Evolutionary conservation across 139 green algal species (phyloP), one percentile per base, ranked within the genome.

Genomic region (Micractinium conductrix): DNA sequence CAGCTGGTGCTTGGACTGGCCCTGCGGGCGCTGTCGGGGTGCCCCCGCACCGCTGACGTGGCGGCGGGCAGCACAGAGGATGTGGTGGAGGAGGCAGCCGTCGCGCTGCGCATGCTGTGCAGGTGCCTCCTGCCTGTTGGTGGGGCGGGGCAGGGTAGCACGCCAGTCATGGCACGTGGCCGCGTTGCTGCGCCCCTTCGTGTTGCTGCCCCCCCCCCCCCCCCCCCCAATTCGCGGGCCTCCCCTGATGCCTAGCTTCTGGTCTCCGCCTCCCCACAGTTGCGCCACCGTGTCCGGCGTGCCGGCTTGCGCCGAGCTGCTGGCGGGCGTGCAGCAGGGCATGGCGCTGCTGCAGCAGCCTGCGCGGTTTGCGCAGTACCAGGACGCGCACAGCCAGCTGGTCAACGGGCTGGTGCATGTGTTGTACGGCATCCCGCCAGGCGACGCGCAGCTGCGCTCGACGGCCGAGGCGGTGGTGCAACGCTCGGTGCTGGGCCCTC

Each of bases 41-140:
- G 62, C 50, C 48, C 16, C 35, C 28, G 65, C 6, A 70, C 80
- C 2, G 8, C 68, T 17, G 68, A 79, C 26, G 80, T 71, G 35
- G 48, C 26, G 4, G 16, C 37, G 0, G 69, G 69, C 53, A 78
- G 80, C 53, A 37, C 50, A 1, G 53, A 50, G 0, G 80, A 85
- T 8, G 69, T 53, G 30, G 42, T 78, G 4, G 53, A 85, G 45
- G 30, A 4, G 1, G 80, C 80, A 3, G 80, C 50, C 26, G 30
- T 6, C 10, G 80, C 80, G 55, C 26, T 85, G 80, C 80, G 80
- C 22, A 44, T 38, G 44, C 65, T 85, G 80, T 85, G 80, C 80
- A 85, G 80, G 80, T 84, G 19, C 2, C 42, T 6, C 0, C 1
- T 24, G 28, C 2, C 3, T 53, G 75, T 42, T 50, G 48, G 1